These are phyloP conservation scores for Quercus aquifolioides DNA, from an alignment of 306 rosid species.

Conservation along the genomic window DNA sequence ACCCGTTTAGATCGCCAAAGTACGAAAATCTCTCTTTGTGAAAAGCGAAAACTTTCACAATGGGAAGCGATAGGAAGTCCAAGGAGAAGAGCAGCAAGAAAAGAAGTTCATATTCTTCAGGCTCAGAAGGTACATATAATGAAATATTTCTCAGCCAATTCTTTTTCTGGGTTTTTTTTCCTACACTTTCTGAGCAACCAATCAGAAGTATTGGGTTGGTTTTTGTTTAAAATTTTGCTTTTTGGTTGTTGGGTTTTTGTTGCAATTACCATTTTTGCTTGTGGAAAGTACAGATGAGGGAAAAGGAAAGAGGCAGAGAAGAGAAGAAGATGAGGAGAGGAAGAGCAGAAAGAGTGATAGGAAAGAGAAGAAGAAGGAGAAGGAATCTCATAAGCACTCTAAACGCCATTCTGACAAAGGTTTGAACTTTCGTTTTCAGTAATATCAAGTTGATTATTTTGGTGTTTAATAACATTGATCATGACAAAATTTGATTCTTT, in stretches of 20 bases:
- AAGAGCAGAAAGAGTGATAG: constrained; percentile 55
- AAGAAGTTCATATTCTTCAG: constrained; percentile 35
- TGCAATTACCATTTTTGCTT: neutral
- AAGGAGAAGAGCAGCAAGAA: constrained; percentile 51
- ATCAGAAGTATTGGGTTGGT: neutral
- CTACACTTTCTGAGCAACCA: neutral
- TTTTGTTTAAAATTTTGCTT: neutral
- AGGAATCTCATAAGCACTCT: constrained; percentile 60
- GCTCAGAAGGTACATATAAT: constrained; percentile 50
- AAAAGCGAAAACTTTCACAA: constrained; percentile 2
- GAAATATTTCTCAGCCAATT: neutral
- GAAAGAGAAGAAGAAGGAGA: constrained; percentile 62
- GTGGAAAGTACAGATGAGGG: constrained; percentile 54
- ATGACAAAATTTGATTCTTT: neutral
- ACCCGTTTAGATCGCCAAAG: neutral
- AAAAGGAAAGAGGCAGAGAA: constrained; percentile 63
- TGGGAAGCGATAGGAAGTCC: constrained; percentile 84
- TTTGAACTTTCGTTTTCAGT: too few relatives aligned
- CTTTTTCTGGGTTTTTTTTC: neutral
- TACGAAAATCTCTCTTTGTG: neutral
- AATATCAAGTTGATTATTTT: neutral
- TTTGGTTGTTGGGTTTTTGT: neutral
- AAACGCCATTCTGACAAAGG: constrained; percentile 45
- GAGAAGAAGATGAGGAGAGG: constrained; percentile 53
- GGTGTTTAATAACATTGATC: neutral